Evolutionary conservation across 2,329 filamentous ascomycete species (phyloP).

Genomic region (Magnaporthiopsis rhizophila): DNA sequence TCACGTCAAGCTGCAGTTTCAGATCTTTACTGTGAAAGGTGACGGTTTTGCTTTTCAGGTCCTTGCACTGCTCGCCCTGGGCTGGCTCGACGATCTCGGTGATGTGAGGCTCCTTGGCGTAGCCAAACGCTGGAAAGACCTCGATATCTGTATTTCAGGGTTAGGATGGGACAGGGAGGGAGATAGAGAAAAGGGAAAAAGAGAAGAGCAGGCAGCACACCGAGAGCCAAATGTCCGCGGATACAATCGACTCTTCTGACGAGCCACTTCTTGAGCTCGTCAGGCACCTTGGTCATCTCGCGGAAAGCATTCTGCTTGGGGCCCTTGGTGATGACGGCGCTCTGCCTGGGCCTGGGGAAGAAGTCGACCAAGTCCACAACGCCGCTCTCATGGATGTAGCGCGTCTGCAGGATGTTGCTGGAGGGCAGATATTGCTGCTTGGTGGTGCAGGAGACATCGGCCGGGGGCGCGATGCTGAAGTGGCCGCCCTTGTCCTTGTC

Average conservation of each 20-base stretch:
- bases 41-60: slow-evolving; percentile 46
- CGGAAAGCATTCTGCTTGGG: slow-evolving; percentile 43
- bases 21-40: slow-evolving; percentile 52
- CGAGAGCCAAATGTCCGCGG: slow-evolving; percentile 55
- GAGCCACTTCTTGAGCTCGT: slow-evolving; percentile 62
- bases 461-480: slow-evolving; percentile 57
- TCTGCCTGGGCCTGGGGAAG: slow-evolving; percentile 61
- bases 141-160: slow-evolving; percentile 43
- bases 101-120: slow-evolving; percentile 54
- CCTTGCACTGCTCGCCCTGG: slow-evolving; percentile 26
- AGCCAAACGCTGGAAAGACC: slow-evolving; percentile 66
- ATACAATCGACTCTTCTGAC: slow-evolving; percentile 66
- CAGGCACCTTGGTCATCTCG: slow-evolving; percentile 44
- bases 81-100: slow-evolving; percentile 44
- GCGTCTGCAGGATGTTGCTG: slow-evolving; percentile 67
- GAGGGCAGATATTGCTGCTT: slow-evolving; percentile 73
- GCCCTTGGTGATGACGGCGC: slow-evolving; percentile 39
- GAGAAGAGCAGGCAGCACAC: slow-evolving; percentile 21
- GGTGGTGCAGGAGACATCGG: slow-evolving; percentile 49
- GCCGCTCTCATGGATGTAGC: slow-evolving; percentile 69
- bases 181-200: background rate
- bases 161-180: slow-evolving; percentile 13
- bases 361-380: slow-evolving; percentile 69
- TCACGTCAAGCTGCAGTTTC: slow-evolving; percentile 60
- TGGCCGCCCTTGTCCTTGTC: slow-evolving; percentile 69